Conservation (phyloP, 2,329 filamentous ascomycete genomes). For the Cyclaneusma minus region DNA sequence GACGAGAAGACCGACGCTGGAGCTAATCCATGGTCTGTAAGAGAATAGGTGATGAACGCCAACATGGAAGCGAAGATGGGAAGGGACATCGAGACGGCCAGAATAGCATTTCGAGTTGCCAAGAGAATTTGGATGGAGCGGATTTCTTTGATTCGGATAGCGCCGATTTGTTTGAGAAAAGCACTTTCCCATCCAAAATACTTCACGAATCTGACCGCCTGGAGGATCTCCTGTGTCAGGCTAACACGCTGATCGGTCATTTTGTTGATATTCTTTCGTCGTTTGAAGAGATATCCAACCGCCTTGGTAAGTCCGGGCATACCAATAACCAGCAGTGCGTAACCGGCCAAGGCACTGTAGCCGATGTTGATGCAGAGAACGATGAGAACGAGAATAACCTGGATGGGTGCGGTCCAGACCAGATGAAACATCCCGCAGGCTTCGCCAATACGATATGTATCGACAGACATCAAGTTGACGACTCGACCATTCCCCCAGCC, state of each 20-base stretch:
- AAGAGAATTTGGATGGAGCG: constrained; percentile 70
- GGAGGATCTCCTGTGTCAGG: constrained; percentile 81
- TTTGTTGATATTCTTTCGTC: constrained; percentile 74
- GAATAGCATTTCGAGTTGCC: constrained; percentile 51
- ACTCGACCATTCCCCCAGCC: constrained; percentile 92
- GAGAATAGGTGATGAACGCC: constrained; percentile 68
- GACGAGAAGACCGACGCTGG: constrained; percentile 78
- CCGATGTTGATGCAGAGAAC: constrained; percentile 75
- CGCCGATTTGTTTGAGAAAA: constrained; percentile 62
- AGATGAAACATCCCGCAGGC: constrained; percentile 83
- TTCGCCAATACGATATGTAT: constrained; percentile 84
- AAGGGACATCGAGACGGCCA: constrained; percentile 41
- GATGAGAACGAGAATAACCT: constrained; percentile 62
- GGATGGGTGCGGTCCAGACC: constrained; percentile 73
- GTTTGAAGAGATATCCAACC: constrained; percentile 60
- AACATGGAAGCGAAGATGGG: constrained; percentile 94
- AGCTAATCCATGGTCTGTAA: constrained; percentile 47
- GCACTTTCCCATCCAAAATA: constrained; percentile 91
- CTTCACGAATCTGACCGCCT: constrained; percentile 88
- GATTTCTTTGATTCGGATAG: constrained; percentile 65
- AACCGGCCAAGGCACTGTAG: constrained; percentile 81
- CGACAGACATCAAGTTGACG: constrained; percentile 86
- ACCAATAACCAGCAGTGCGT: constrained; percentile 63
- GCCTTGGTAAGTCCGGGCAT: constrained; percentile 64
- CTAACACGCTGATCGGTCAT: constrained; percentile 86